Conservation (phyloP, 352 stramenopile genomes). For the Peronospora destructor region DNA sequence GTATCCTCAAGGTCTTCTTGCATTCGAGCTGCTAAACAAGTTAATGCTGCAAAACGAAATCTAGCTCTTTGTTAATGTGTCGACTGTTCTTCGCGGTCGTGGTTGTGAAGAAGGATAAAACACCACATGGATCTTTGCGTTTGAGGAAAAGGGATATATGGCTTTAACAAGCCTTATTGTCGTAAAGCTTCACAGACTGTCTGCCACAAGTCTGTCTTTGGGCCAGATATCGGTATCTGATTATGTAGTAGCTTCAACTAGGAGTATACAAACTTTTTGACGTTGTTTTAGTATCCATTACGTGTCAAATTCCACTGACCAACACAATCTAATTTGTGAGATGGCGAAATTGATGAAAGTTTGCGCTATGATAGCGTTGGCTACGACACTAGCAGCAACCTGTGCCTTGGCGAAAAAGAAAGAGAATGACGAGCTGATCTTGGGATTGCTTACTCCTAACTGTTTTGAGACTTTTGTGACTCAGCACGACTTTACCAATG, state of each 20-base stretch:
- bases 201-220: too few species aligned
- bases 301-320: neutral
- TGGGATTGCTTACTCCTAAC: conserved; percentile 61
- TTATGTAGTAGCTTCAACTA: conserved; percentile 23
- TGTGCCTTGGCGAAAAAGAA: conserved; percentile 10
- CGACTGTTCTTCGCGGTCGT: too few species aligned
- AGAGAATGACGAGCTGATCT: conserved; percentile 44
- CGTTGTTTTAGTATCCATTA: conserved; percentile 1
- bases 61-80: too few species aligned
- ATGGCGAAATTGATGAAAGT: conserved; percentile 18
- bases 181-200: too few species aligned
- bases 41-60: too few species aligned
- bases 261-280: conserved; percentile 6
- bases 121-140: too few species aligned
- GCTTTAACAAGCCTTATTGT: too few species aligned
- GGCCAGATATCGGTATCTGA: neutral
- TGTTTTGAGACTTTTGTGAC: conserved; percentile 81
- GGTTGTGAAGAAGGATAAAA: too few species aligned
- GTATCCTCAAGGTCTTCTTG: neutral
- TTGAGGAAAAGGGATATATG: too few species aligned
- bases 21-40: too few species aligned
- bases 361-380: conserved; percentile 9
- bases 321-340: conserved; percentile 1
- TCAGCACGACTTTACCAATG: conserved; percentile 76
- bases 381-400: conserved; percentile 12